Conservation (phyloP, 2,329 filamentous ascomycete species). For the Cercospora sp. region DNA sequence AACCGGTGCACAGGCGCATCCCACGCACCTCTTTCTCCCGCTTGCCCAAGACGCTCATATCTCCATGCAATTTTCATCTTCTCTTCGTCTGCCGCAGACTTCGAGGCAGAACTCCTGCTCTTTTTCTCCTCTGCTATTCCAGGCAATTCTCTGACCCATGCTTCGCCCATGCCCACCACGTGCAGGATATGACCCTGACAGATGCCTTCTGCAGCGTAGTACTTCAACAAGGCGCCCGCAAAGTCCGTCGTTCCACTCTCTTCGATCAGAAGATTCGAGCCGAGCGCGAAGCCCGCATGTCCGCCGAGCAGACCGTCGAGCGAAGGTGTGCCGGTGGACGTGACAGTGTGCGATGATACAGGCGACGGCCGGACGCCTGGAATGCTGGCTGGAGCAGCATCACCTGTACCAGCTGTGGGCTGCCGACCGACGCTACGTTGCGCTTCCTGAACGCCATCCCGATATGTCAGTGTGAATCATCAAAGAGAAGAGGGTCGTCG, state of each 20-base stretch:
- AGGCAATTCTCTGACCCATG: constrained; percentile 82
- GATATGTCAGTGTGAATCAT: not conserved
- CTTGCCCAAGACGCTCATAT: constrained; percentile 81
- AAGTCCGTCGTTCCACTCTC: constrained; percentile 95
- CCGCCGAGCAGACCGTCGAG: constrained; percentile 83
- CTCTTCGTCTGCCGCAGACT: constrained; percentile 52
- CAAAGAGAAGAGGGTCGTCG: not conserved
- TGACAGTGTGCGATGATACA: constrained; percentile 81
- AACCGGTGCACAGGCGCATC: not conserved
- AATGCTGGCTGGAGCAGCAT: not conserved
- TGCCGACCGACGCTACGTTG: constrained; percentile 26
- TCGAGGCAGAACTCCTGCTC: constrained; percentile 35
- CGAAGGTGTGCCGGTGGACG: constrained; percentile 85
- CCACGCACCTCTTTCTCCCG: constrained; percentile 64
- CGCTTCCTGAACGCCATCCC: constrained; percentile 34
- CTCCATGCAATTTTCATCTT: constrained; percentile 99
- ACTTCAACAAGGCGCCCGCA: constrained; percentile 76
- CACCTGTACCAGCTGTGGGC: not conserved
- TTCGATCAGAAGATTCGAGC: constrained; percentile 76
- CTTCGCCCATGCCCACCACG: constrained; percentile 74
- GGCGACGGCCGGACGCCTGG: constrained; percentile 76
- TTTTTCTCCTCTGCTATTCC: constrained; percentile 58
- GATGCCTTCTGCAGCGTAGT: constrained; percentile 90
- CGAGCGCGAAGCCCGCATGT: constrained; percentile 80
- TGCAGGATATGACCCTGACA: constrained; percentile 89